These are phyloP conservation scores for Canavalia gladiata DNA, from an alignment of 306 rosid genomes.

Conservation along the genomic window DNA sequence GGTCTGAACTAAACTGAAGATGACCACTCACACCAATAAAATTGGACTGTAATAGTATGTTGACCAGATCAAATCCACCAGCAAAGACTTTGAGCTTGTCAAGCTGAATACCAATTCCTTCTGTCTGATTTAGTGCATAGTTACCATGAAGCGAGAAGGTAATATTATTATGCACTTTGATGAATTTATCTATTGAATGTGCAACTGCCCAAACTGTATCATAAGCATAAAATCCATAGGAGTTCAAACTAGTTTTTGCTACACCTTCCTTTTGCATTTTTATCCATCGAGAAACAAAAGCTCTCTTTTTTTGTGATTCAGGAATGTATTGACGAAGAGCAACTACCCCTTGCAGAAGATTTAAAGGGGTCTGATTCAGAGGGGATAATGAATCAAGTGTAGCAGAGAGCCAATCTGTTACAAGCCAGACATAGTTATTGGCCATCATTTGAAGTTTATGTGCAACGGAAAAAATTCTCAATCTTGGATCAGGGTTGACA, in stretches of 20 bases:
- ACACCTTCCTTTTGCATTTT: conserved; percentile 58
- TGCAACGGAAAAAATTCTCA: conserved; percentile 75
- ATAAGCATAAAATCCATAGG: conserved; percentile 82
- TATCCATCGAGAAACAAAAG: conserved; percentile 70
- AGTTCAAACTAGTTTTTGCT: conserved; percentile 59
- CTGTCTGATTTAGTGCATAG: conserved; percentile 37
- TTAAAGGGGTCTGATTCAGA: conserved; percentile 54
- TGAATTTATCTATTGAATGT: conserved; percentile 63
- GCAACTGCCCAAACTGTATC: conserved; percentile 91
- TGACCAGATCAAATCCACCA: conserved; percentile 71
- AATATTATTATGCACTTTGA: conserved; percentile 58
- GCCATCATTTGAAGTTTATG: conserved; percentile 81
- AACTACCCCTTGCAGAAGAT: conserved; percentile 80
- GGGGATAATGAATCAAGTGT: conserved; percentile 74
- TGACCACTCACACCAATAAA: conserved; percentile 85
- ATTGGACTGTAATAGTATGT: conserved; percentile 62
- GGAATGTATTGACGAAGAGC: conserved; percentile 79
- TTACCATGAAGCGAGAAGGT: conserved; percentile 62
- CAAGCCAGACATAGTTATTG: conserved; percentile 80
- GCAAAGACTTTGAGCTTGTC: conserved; percentile 74
- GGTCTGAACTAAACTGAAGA: conserved; percentile 63
- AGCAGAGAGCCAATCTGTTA: conserved; percentile 87
- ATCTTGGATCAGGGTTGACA: conserved; percentile 71
- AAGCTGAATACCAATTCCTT: conserved; percentile 59
- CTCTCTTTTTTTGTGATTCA: conserved; percentile 62